These are phyloP conservation scores for Jackrogersella multiformis DNA, from an alignment of 495 filamentous ascomycete genomes.

Conservation along the genomic window DNA sequence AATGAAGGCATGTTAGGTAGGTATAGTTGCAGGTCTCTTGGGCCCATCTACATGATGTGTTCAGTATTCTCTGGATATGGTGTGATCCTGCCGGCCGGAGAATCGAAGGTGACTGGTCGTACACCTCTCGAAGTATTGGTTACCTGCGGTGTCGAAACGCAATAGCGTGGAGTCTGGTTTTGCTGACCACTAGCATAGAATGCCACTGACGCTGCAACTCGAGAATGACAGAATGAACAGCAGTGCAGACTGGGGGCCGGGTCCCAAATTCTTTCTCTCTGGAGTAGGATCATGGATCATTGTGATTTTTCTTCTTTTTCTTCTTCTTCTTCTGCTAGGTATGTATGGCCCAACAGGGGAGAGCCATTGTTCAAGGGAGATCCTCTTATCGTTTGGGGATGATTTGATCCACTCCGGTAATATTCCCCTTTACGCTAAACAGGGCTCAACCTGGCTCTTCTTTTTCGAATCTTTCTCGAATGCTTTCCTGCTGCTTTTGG, in stretches of 20 bases:
- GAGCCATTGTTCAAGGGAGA: constrained; percentile 41
- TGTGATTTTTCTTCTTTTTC: constrained; percentile 20
- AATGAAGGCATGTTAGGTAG: constrained; percentile 30
- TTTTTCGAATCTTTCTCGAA: constrained; percentile 50
- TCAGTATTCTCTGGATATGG: constrained; percentile 40
- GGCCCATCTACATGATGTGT: constrained; percentile 43
- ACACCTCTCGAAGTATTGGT: constrained; percentile 39
- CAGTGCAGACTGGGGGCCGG: constrained; percentile 36
- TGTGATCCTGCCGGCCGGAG: constrained; percentile 37
- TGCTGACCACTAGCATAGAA: constrained; percentile 22
- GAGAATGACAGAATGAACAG: constrained; percentile 35
- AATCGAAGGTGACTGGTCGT: constrained; percentile 34
- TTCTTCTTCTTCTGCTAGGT: too few relatives aligned
- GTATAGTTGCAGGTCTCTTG: constrained; percentile 34
- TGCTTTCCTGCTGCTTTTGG: constrained; percentile 31
- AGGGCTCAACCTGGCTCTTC: constrained; percentile 42
- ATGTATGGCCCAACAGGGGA: constrained; percentile 14
- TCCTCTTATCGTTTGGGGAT: constrained; percentile 43
- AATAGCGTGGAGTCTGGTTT: constrained; percentile 26
- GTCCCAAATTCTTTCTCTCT: constrained; percentile 32
- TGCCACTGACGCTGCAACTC: constrained; percentile 18
- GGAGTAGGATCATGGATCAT: constrained; percentile 22
- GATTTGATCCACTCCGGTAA: constrained; percentile 45
- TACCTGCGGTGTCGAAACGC: constrained; percentile 39
- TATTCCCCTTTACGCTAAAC: constrained; percentile 47